Conservation (phyloP, 1,284 basidiomycete genomes). For the Thelephora terrestris region DNA sequence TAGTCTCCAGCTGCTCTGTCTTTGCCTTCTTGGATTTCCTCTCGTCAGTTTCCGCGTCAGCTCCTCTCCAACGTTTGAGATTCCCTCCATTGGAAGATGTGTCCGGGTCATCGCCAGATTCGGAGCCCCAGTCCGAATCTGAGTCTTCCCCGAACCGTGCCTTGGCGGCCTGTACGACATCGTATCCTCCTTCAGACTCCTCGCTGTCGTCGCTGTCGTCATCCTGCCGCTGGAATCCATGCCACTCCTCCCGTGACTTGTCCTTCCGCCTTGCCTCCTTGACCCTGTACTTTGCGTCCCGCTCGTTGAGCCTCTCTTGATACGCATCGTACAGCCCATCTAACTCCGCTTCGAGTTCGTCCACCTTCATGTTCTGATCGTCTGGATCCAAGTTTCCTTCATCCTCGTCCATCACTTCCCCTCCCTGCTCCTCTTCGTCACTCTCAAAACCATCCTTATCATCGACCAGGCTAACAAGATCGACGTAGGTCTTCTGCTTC, state of each 20-base stretch:
- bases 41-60: conserved; percentile 18
- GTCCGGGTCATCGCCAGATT: conserved; percentile 34
- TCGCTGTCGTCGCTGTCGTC: conserved; percentile 39
- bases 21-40: conserved; percentile 32
- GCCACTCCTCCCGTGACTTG: conserved; percentile 69
- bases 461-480: conserved; percentile 29
- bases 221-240: conserved; percentile 47
- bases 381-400: conserved; percentile 53
- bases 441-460: conserved; percentile 31
- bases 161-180: conserved; percentile 57
- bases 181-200: conserved; percentile 66
- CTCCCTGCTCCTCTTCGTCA: conserved; percentile 29
- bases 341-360: conserved; percentile 73
- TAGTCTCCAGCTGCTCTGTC: conserved; percentile 29
- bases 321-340: conserved; percentile 89
- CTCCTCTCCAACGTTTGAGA: conserved; percentile 29
- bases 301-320: conserved; percentile 71
- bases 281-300: conserved; percentile 86
- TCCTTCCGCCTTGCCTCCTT: conserved; percentile 75
- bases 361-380: conserved; percentile 61
- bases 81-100: conserved; percentile 28
- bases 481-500: conserved; percentile 20
- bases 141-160: conserved; percentile 43
- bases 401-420: conserved; percentile 30
- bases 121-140: conserved; percentile 32